These are phyloP conservation scores for Kwoniella dejecticola DNA, from an alignment of 768 basidiomycete species.

Conservation along the genomic window DNA sequence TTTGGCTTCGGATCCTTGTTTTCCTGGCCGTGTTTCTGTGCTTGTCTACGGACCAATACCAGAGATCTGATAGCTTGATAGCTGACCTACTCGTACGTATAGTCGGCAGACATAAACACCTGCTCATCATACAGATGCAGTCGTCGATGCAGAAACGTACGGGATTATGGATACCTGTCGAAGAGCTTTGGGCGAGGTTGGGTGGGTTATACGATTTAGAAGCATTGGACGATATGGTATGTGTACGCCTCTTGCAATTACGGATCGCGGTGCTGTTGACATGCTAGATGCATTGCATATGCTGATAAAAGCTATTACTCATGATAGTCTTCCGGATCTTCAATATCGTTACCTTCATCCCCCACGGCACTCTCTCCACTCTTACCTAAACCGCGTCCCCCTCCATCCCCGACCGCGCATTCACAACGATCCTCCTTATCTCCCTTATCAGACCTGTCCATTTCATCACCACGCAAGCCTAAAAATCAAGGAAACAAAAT, in stretches of 20 bases:
- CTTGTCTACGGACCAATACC: neutral
- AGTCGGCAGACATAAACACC: constrained; percentile 49
- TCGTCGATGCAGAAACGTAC: constrained; percentile 35
- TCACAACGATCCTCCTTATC: constrained; percentile 18
- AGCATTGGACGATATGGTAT: constrained; percentile 44
- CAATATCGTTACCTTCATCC: constrained; percentile 29
- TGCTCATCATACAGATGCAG: constrained; percentile 46
- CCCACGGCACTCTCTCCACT: constrained; percentile 27
- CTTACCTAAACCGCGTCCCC: constrained; percentile 1
- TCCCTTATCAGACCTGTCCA: constrained; percentile 21
- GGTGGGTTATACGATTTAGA: constrained; percentile 43
- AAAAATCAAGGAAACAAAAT: too few relatives aligned
- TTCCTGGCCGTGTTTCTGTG: too few relatives aligned
- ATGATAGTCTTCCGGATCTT: constrained; percentile 12
- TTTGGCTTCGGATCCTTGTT: too few relatives aligned
- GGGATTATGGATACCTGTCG: constrained; percentile 30
- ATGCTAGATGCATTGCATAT: neutral
- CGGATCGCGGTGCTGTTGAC: too few relatives aligned
- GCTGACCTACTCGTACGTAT: too few relatives aligned
- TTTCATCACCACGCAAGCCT: constrained; percentile 11
- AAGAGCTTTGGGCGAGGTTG: constrained; percentile 43
- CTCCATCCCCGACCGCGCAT: neutral
- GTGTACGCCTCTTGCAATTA: constrained; percentile 4
- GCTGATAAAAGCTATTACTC: neutral
- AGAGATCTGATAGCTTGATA: too few relatives aligned